phyloP scores from a whole-genome alignment of 805 yeast genomes.

The Yarrowia sp. region DNA sequence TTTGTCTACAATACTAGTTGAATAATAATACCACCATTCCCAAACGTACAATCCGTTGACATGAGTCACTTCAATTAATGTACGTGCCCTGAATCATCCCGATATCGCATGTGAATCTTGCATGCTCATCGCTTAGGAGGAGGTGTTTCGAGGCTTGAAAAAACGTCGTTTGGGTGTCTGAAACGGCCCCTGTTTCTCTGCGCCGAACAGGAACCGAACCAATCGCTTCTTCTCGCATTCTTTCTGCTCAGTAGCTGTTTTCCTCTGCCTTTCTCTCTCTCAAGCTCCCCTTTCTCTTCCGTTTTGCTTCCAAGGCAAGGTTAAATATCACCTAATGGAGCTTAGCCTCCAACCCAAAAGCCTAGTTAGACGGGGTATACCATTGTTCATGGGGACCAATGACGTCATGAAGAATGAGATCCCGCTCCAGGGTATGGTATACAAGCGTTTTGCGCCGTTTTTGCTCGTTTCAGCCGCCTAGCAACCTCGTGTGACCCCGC shows the following conservation, averaged over 20 bases:
- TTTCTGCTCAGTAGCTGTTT: neutral
- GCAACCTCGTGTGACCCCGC: slow-evolving; percentile 13
- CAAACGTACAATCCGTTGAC: neutral
- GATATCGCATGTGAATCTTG: slow-evolving; percentile 11
- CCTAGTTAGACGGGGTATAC: neutral
- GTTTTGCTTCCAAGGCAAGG: slow-evolving; percentile 3
- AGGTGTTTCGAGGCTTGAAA: neutral
- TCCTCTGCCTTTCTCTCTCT: neutral
- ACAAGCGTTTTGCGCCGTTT: neutral
- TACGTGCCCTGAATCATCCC: neutral
- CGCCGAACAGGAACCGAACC: neutral
- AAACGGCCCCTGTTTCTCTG: neutral
- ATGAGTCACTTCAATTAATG: neutral
- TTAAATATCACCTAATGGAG: slow-evolving; percentile 11
- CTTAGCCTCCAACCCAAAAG: slow-evolving; percentile 15
- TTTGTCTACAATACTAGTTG: no score
- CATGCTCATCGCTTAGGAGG: slow-evolving; percentile 4
- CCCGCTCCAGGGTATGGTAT: neutral
- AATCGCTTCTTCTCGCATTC: neutral
- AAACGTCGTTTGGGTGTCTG: neutral
- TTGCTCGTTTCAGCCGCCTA: neutral
- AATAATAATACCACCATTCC: no score
- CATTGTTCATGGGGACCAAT: neutral
- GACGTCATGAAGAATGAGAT: slow-evolving; percentile 9
- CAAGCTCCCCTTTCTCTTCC: neutral